Percentiles rank a stretch among this genome's conserved stretches.
Evolutionary conservation across 108 stramenopile genomes (phyloP).

Genomic region (Mayamaea pseudoterrestris): DNA sequence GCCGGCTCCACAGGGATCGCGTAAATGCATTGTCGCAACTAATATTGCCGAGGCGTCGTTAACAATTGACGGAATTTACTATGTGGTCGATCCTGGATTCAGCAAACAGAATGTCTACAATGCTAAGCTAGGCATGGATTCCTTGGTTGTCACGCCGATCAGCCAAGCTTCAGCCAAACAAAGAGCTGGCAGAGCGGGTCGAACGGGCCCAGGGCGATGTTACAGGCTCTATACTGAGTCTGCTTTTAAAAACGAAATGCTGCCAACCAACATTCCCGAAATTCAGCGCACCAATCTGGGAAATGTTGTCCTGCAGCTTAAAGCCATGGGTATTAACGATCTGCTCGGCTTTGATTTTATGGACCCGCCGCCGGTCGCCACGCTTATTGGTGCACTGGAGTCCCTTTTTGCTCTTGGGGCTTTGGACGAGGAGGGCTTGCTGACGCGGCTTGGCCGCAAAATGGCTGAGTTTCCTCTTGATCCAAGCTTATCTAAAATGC

Average conservation of each 20-base stretch:
- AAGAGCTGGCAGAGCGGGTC: slow-evolving; percentile 90
- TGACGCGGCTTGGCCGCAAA: slow-evolving; percentile 88
- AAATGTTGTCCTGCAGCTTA: slow-evolving; percentile 92
- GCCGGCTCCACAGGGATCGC: slow-evolving; percentile 86
- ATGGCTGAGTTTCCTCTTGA: slow-evolving; percentile 99
- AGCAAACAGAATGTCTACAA: slow-evolving; percentile 97
- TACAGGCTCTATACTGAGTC: slow-evolving; percentile 96
- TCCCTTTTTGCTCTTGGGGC: slow-evolving; percentile 91
- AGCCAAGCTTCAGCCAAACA: slow-evolving; percentile 92
- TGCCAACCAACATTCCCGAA: slow-evolving; percentile 89
- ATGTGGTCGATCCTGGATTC: slow-evolving; percentile 99
- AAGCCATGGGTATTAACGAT: slow-evolving; percentile 97
- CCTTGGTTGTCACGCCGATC: slow-evolving; percentile 94
- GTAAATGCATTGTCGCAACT: slow-evolving; percentile 95
- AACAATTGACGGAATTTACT: slow-evolving; percentile 99
- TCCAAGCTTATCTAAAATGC: slow-evolving; percentile 91
- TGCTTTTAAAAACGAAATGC: slow-evolving; percentile 88
- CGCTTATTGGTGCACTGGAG: slow-evolving; percentile 94
- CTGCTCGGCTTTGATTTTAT: slow-evolving; percentile 97
- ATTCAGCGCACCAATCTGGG: slow-evolving; percentile 94
- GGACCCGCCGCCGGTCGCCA: slow-evolving; percentile 96
- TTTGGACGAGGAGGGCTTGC: slow-evolving; percentile 93
- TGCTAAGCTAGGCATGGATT: slow-evolving; percentile 96
- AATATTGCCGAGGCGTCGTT: slow-evolving; percentile 99
- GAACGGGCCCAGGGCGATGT: slow-evolving; percentile 98